phyloP scores from a whole-genome alignment of 495 filamentous ascomycete species.

The Stereocaulon alpinum region DNA sequence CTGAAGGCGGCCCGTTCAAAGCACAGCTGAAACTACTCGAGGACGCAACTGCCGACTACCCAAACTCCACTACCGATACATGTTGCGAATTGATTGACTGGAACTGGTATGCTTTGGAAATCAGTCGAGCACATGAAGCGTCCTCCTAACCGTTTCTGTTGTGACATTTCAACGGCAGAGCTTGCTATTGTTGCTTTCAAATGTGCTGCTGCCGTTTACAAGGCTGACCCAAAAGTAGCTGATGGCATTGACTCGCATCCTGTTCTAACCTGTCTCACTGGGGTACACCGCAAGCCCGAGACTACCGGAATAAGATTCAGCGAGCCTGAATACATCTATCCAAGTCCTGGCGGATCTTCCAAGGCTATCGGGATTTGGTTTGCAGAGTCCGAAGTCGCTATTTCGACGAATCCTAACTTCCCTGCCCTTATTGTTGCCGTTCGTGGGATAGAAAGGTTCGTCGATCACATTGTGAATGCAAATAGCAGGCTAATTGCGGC shows the following conservation, averaged over 20 bases:
- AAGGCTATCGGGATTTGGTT: background rate
- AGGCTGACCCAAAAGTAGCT: background rate
- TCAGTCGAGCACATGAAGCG: background rate
- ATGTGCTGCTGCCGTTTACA: background rate
- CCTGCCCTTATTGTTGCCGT: background rate
- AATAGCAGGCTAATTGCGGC: background rate
- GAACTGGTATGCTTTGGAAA: background rate
- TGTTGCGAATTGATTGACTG: background rate
- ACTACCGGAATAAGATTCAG: background rate
- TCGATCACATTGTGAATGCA: slow-evolving; percentile 4
- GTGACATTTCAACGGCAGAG: background rate
- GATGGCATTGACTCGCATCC: background rate
- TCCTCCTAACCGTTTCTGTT: background rate
- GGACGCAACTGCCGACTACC: background rate
- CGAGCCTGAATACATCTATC: background rate
- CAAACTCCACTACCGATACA: background rate
- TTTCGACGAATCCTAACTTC: background rate
- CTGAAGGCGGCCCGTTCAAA: background rate
- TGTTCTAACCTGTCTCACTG: background rate
- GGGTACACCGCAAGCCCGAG: background rate
- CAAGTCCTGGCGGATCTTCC: background rate
- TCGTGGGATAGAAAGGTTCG: background rate
- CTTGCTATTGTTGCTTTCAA: background rate
- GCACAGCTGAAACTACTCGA: background rate
- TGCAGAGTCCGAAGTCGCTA: background rate